Conservation (phyloP, 768 basidiomycete genomes). For the Phlebiopsis flavidoalba region DNA sequence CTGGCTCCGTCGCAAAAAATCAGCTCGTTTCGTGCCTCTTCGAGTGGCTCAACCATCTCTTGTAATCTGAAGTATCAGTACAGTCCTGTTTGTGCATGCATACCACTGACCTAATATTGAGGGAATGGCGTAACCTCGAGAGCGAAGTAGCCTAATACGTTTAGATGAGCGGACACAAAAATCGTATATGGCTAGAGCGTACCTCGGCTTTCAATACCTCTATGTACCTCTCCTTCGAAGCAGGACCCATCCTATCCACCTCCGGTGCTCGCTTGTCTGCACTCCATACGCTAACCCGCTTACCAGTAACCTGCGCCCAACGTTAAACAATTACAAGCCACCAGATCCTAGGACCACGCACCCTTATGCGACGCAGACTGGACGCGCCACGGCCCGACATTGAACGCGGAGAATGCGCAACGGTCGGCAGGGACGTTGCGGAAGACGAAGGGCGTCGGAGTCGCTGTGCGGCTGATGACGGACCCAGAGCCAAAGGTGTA, state of each 20-base stretch:
- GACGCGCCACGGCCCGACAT: slow-evolving; percentile 86
- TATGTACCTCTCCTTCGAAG: slow-evolving; percentile 67
- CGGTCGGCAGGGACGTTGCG: slow-evolving; percentile 32
- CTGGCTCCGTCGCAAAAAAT: slow-evolving; percentile 91
- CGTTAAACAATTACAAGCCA: neutral
- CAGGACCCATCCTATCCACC: slow-evolving; percentile 59
- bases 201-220: slow-evolving; percentile 93
- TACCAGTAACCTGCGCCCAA: slow-evolving; percentile 54
- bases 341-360: neutral
- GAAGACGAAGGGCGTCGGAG: slow-evolving; percentile 28
- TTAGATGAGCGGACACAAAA: neutral
- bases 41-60: slow-evolving; percentile 98
- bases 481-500: slow-evolving; percentile 54
- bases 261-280: slow-evolving; percentile 81
- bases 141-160: slow-evolving; percentile 69
- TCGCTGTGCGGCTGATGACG: slow-evolving; percentile 32
- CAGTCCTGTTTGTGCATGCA: neutral
- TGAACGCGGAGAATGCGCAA: slow-evolving; percentile 47
- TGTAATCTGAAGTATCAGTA: slow-evolving; percentile 14
- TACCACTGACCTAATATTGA: slow-evolving; percentile 68
- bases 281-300: slow-evolving; percentile 89
- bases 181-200: slow-evolving; percentile 15
- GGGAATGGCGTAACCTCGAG: slow-evolving; percentile 83
- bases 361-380: slow-evolving; percentile 81
- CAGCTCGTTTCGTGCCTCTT: slow-evolving; percentile 86